phyloP scores from a whole-genome alignment of 2,329 filamentous ascomycete species.

The Blastomyces silverae region DNA sequence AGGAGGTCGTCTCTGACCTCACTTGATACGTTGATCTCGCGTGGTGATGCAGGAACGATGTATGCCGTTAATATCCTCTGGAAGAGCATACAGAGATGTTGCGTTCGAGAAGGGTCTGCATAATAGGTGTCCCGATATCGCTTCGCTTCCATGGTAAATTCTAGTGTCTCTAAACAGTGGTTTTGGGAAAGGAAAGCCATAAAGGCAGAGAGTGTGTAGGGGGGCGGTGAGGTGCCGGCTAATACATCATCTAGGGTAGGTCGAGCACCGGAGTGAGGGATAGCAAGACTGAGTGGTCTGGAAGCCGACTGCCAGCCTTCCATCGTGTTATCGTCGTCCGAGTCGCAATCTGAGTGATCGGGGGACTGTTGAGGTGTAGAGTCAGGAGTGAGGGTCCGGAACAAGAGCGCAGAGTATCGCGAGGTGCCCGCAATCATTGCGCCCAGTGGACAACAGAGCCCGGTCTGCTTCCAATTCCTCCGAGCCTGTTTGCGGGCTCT shows the following conservation, averaged over 20 bases:
- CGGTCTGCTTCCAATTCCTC: neutral
- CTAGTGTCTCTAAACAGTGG: conserved; percentile 90
- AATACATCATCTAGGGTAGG: conserved; percentile 84
- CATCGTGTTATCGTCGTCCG: conserved; percentile 37
- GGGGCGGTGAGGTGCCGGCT: conserved; percentile 73
- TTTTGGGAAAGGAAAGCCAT: conserved; percentile 97
- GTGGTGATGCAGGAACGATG: conserved; percentile 73
- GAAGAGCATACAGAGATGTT: conserved; percentile 76
- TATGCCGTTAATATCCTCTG: conserved; percentile 82
- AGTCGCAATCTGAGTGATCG: conserved; percentile 38
- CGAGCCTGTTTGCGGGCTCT: neutral
- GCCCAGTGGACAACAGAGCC: conserved; percentile 6
- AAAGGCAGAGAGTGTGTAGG: conserved; percentile 86
- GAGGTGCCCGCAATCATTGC: conserved; percentile 24
- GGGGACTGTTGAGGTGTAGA: conserved; percentile 43
- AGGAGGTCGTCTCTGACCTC: conserved; percentile 77
- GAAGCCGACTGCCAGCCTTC: conserved; percentile 33
- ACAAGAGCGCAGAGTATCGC: conserved; percentile 31
- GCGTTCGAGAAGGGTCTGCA: conserved; percentile 52
- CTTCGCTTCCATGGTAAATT: conserved; percentile 92
- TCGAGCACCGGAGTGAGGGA: conserved; percentile 44
- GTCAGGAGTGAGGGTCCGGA: conserved; percentile 37
- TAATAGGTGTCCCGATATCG: conserved; percentile 67
- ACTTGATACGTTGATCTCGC: conserved; percentile 85
- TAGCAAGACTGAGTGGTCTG: conserved; percentile 41